Conservation (phyloP, 345 rosid genomes). For the Dipteronia sinensis region DNA sequence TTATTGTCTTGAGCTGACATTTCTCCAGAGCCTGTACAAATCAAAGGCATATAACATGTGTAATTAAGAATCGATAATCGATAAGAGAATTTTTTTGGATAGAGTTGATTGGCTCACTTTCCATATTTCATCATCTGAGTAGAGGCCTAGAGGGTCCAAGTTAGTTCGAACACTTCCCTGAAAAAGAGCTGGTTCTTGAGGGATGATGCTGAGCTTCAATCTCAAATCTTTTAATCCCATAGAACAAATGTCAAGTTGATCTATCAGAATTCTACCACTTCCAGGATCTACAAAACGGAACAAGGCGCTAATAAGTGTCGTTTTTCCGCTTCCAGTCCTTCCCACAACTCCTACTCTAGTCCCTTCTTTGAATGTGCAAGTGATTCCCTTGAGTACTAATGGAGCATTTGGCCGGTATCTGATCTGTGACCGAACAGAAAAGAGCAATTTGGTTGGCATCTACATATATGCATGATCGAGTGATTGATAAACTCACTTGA, state of each 20-base stretch:
- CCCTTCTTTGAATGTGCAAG: slow-evolving; percentile 38
- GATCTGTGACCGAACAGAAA: slow-evolving; percentile 18
- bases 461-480: neutral
- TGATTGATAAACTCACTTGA: neutral
- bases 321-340: slow-evolving; percentile 92
- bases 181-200: slow-evolving; percentile 94
- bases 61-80: neutral
- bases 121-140: slow-evolving; percentile 80
- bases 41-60: neutral
- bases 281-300: slow-evolving; percentile 86
- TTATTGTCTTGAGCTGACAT: slow-evolving; percentile 72
- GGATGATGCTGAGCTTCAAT: slow-evolving; percentile 87
- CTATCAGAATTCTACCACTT: slow-evolving; percentile 61
- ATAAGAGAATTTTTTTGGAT: neutral
- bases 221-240: slow-evolving; percentile 88
- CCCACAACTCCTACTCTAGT: slow-evolving; percentile 85
- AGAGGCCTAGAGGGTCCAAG: slow-evolving; percentile 80
- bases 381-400: slow-evolving; percentile 38
- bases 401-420: slow-evolving; percentile 40
- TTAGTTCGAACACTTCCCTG: slow-evolving; percentile 79
- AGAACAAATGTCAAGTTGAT: slow-evolving; percentile 68
- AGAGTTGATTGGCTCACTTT: slow-evolving; percentile 41
- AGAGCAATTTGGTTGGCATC: neutral
- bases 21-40: slow-evolving; percentile 59
- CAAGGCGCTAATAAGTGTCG: slow-evolving; percentile 81